Evolutionary conservation across 805 yeast genomes (phyloP), one percentile per base, ranked within the genome.

Genomic region (Kluyveromyces aestuarii): DNA sequence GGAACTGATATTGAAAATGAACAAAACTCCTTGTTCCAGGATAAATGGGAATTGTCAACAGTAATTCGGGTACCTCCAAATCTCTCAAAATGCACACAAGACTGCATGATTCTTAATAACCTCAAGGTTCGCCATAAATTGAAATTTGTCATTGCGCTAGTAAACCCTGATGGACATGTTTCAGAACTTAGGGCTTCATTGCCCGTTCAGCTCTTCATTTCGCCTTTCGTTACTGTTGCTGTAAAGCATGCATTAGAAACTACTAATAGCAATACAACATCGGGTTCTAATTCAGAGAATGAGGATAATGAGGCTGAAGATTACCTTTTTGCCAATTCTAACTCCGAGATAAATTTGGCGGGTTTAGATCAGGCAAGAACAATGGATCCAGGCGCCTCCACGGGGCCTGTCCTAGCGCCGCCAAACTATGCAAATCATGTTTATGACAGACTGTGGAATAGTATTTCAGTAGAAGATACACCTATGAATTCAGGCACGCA

Each of bases 121-220:
- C 74, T 88, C 50, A 87, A 87, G 63, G 89, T 93, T 13, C 79
- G 95, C 48, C 99, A 93, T 69, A 90, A 89, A 67, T 68, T 93
- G 49, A 84, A 87, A 59, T 87, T 90, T 62, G 81, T 79, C 9
- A 79, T 93, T 50, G 84, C 87, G 1, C 72, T 93, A 53, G 67
- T 80, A 39, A 91, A 93, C 61, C 84, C 95, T 0, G 97, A 89
- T 64, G 96, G 96, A 2, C 98, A 91, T 61, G 81, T 84, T 2
- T 87, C 96, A 0, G 97, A 90, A 64, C 72, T 91, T 45, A 73
- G 98, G 33, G 97, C 97, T 0, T 84, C 96, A 0, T 71, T 91
- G 53, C 98, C 98, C 0, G 73, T 91, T 4, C 77, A 75, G 27
- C 64, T 87, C 35, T 87, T 84, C 64, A 82, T 88, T 25, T 77